Conservation (phyloP, 2,329 filamentous ascomycete species). For the Emmonsia crescens region DNA sequence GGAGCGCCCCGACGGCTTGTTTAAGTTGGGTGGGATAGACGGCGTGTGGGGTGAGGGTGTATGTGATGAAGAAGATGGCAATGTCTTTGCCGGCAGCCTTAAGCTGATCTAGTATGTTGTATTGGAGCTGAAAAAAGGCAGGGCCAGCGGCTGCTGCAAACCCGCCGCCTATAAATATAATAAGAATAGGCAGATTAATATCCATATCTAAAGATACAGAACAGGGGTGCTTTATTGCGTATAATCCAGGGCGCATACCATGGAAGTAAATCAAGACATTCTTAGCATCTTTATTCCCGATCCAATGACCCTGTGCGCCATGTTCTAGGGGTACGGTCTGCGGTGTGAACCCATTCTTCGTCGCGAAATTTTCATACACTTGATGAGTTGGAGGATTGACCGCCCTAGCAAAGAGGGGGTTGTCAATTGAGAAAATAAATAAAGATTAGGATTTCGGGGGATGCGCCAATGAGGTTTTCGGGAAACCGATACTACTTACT, state of each 20-base stretch:
- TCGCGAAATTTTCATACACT: constrained; percentile 19
- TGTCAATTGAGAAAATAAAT: not conserved
- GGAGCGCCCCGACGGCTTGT: constrained; percentile 31
- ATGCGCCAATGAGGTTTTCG: not conserved
- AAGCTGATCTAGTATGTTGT: constrained; percentile 34
- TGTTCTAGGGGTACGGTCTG: constrained; percentile 23
- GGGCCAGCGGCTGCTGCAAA: constrained; percentile 40
- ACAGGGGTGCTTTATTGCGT: not conserved
- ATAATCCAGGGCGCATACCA: constrained; percentile 16
- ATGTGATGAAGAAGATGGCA: constrained; percentile 45
- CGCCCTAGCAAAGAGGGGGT: constrained; percentile 14
- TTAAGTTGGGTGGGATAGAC: constrained; percentile 35
- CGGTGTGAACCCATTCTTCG: constrained; percentile 18
- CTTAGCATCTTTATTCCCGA: constrained; percentile 31
- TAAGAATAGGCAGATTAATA: not conserved
- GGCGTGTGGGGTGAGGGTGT: constrained; percentile 43
- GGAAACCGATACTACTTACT: constrained; percentile 17
- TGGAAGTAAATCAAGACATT: constrained; percentile 30
- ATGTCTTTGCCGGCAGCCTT: constrained; percentile 34
- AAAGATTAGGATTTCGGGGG: not conserved
- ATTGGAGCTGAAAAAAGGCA: constrained; percentile 41
- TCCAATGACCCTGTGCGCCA: constrained; percentile 26
- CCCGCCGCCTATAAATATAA: constrained; percentile 39
- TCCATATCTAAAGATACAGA: not conserved
- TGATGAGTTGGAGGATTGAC: constrained; percentile 17